phyloP scores from a whole-genome alignment of 2,329 filamentous ascomycete genomes.

The Aspergillus eucalypticola region DNA sequence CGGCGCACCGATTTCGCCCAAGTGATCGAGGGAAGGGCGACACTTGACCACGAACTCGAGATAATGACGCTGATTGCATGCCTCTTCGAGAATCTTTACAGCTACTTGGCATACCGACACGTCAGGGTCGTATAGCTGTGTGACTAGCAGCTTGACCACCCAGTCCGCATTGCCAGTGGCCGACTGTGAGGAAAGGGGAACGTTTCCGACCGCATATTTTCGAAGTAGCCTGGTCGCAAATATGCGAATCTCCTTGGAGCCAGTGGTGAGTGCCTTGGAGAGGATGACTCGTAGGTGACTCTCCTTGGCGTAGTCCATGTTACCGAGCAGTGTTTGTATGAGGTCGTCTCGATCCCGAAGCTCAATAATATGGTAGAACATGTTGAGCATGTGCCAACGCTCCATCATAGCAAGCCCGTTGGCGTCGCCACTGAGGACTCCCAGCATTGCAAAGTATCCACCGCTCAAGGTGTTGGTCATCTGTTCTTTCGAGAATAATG shows the following conservation, averaged over 20 bases:
- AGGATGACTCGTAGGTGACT: constrained; percentile 90
- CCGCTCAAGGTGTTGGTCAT: constrained; percentile 84
- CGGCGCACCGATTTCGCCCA: constrained; percentile 95
- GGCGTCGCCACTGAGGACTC: constrained; percentile 77
- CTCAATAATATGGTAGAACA: constrained; percentile 98
- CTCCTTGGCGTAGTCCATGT: constrained; percentile 86
- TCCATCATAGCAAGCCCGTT: constrained; percentile 88
- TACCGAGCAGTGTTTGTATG: constrained; percentile 81
- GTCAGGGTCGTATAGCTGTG: constrained; percentile 94
- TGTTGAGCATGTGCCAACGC: constrained; percentile 97
- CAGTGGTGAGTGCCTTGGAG: constrained; percentile 89
- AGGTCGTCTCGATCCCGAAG: constrained; percentile 87
- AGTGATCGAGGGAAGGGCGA: constrained; percentile 86
- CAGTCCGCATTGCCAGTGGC: constrained; percentile 75
- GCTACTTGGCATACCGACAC: constrained; percentile 95
- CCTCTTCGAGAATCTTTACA: constrained; percentile 95
- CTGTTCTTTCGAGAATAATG: constrained; percentile 83
- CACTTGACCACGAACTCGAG: constrained; percentile 97
- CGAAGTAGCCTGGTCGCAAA: constrained; percentile 83
- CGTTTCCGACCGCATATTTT: constrained; percentile 73
- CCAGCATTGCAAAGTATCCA: constrained; percentile 92
- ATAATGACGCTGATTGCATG: constrained; percentile 87
- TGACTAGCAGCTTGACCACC: constrained; percentile 96
- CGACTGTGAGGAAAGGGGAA: constrained; percentile 40
- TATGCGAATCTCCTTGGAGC: constrained; percentile 86